These are phyloP conservation scores for Epichloe elymi DNA, from an alignment of 2,329 filamentous ascomycete genomes.

Conservation along the genomic window DNA sequence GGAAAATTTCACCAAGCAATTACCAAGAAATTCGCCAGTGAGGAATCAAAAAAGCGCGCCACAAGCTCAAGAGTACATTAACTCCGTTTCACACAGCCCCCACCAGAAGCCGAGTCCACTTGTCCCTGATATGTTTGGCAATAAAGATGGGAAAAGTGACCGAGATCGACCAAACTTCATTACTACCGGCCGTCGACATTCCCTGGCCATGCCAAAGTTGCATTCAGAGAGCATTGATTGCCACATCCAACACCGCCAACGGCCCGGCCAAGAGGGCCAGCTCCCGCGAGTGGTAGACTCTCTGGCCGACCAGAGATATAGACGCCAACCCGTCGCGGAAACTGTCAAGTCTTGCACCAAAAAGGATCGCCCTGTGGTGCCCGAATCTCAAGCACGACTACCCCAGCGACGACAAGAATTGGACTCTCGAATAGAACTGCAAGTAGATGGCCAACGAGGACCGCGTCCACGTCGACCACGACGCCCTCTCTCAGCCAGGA, in stretches of 20 bases:
- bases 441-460: background rate
- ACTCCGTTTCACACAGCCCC: conserved; percentile 5
- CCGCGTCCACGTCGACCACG: background rate
- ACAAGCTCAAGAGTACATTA: background rate
- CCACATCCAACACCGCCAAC: background rate
- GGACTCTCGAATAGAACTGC: background rate
- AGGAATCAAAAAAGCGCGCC: background rate
- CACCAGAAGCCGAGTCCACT: background rate
- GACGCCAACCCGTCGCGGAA: background rate
- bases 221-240: background rate
- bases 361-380: background rate
- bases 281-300: background rate
- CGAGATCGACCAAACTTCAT: conserved; percentile 6
- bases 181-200: conserved; percentile 6
- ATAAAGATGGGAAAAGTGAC: background rate
- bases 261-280: background rate
- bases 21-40: background rate
- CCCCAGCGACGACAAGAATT: background rate
- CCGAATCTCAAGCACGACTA: background rate
- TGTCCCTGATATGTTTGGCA: background rate
- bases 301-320: background rate
- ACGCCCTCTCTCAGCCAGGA: background rate
- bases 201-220: conserved; percentile 5
- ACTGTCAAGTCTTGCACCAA: background rate
- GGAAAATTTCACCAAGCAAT: background rate